Percentiles rank a stretch among this genome's conserved stretches.
Conservation (phyloP, 805 yeast genomes). For the Saturnispora serradocipensis region DNA sequence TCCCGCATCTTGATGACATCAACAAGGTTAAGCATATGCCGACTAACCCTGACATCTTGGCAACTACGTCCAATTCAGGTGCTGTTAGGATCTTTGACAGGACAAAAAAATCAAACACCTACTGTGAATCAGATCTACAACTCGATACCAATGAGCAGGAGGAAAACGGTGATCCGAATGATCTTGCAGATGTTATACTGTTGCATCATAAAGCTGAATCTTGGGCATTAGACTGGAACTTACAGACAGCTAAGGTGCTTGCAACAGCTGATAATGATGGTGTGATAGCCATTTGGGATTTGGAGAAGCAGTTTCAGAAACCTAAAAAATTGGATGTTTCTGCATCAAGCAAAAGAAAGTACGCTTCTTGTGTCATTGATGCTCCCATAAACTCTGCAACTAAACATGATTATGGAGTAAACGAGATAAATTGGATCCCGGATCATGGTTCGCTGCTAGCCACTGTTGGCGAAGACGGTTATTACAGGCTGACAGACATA, state of each 20-base stretch:
- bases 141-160: conserved; percentile 8
- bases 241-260: conserved; percentile 46
- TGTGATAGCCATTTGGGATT: conserved; percentile 56
- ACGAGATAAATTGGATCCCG: conserved; percentile 64
- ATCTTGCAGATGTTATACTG: conserved; percentile 20
- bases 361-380: conserved; percentile 7
- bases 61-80: conserved; percentile 62
- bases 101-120: conserved; percentile 59
- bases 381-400: conserved; percentile 16
- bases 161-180: conserved; percentile 8
- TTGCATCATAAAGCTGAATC: conserved; percentile 41
- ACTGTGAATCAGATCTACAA: conserved; percentile 25
- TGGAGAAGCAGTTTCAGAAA: conserved; percentile 25
- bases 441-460: conserved; percentile 53
- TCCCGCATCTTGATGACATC: conserved; percentile 64
- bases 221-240: conserved; percentile 71
- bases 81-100: conserved; percentile 62
- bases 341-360: conserved; percentile 5
- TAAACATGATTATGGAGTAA: conserved; percentile 44
- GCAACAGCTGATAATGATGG: conserved; percentile 61
- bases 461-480: conserved; percentile 57
- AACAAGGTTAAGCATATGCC: conserved; percentile 71
- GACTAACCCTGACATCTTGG: conserved; percentile 76
- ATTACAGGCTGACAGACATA: conserved; percentile 43
- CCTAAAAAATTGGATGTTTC: conserved; percentile 13